Evolutionary conservation across 768 basidiomycete species (phyloP), one percentile per base, ranked within the genome.

Genomic region (Cystobasidium onofrii): DNA sequence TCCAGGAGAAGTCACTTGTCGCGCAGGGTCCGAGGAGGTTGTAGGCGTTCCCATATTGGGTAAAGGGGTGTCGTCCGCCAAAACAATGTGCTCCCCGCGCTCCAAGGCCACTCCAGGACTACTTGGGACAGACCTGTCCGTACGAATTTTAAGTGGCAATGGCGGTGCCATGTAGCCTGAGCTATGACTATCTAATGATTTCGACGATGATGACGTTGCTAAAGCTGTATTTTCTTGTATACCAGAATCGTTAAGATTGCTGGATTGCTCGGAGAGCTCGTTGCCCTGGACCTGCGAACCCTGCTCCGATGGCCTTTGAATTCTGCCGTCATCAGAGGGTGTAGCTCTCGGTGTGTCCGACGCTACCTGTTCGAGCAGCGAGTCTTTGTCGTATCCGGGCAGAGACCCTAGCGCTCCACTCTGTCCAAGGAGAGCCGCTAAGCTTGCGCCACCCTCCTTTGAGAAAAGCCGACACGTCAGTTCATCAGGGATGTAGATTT

Each of bases 151-250:
- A 20, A 60, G 57, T 15, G 57, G 57, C 57, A 60, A 34, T 7
- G 57, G 57, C 29, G 57, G 57, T 2, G 57, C 57, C 57, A 60
- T 60, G 57, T 60, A 60, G 12, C 27, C 57, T 17, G 57, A 60
- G 27, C 33, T 34, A 6, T 29, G 29, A 34, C 25, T 60, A 4
- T 60, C 13, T 29, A 60, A 6, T 2, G 57, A 60, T 1, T 29
- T 15, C 2, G 25, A 15, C 10, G 29, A 29, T 4, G 15, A 29
- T 34, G 57, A 60, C 57, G 3, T 27, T 34, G 46, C 46, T 50
- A 50, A 20, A 20, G 20, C 15, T n/a, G 46, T 20, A 3, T n/a
- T 20, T n/a, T 50, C 46, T 15, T 50, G 9, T 3, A 20, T 3
- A 17, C 4, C 20, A 4, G 46, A n/a, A 7, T 9, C 46, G 18